These are phyloP conservation scores for Colletotrichum tabaci DNA, from an alignment of 2,329 filamentous ascomycete genomes.

Conservation along the genomic window DNA sequence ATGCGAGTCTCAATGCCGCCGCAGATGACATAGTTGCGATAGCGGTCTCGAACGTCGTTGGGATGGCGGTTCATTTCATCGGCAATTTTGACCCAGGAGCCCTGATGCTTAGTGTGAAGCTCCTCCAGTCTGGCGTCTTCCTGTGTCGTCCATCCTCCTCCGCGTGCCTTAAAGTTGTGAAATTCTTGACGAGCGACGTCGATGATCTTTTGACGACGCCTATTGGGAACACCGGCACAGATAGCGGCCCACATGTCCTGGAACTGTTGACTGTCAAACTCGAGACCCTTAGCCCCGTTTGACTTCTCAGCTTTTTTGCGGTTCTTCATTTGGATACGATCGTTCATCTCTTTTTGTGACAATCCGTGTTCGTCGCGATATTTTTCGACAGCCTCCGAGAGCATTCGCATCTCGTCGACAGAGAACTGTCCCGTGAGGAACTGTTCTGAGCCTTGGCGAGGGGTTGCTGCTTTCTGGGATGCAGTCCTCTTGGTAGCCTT, in stretches of 20 bases:
- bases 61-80: slow-evolving; percentile 74
- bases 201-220: slow-evolving; percentile 68
- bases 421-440: slow-evolving; percentile 57
- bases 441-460: background rate
- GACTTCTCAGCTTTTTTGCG: slow-evolving; percentile 46
- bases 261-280: slow-evolving; percentile 52
- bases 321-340: slow-evolving; percentile 53
- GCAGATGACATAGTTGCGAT: slow-evolving; percentile 76
- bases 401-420: slow-evolving; percentile 58
- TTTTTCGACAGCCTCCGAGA: slow-evolving; percentile 58
- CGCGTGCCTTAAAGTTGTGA: slow-evolving; percentile 73
- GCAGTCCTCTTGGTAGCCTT: slow-evolving; percentile 8
- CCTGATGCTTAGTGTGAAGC: slow-evolving; percentile 63
- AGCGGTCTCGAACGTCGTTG: slow-evolving; percentile 79
- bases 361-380: slow-evolving; percentile 62
- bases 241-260: slow-evolving; percentile 66
- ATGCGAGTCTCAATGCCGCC: slow-evolving; percentile 65
- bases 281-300: slow-evolving; percentile 50
- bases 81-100: slow-evolving; percentile 75
- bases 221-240: slow-evolving; percentile 63
- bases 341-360: slow-evolving; percentile 63
- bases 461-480: background rate
- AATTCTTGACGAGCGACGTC: slow-evolving; percentile 73
- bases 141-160: slow-evolving; percentile 71
- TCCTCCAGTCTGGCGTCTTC: slow-evolving; percentile 69